Base-by-base conservation (phyloP, 495 filamentous ascomycete species). In the Lichina pygmaea region DNA sequence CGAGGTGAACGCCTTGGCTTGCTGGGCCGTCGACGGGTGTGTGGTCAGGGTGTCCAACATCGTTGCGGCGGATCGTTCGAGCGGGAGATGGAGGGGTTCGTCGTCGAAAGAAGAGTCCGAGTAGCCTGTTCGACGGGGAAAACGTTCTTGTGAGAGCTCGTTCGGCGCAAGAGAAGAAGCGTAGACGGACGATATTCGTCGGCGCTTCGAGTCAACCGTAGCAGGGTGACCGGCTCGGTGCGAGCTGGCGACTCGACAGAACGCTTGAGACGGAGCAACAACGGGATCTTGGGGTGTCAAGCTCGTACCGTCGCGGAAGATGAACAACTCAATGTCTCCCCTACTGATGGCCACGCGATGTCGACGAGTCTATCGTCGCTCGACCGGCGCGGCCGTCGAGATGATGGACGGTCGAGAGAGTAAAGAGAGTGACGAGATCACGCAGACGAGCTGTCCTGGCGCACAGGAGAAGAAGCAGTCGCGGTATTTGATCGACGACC, bases 261-360 rank as follows among this genome's bases (percentile, higher is more conserved):
- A 24, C 24, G 24, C 24, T 24, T 24, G 24, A 24, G 24, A 24
- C 24, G 24, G 4, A 24, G 24, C 24, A 24, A 24, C 24, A 24
- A 24, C 24, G 4, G 24, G 24, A 24, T 24, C 24, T 24, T 24
- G 24, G 24, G 24, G 24, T 24, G 24, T 24, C 24, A 24, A 24
- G 24, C 24, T 24, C 24, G 24, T 24, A 24, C 74, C 66, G 70
- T 59, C 66, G 66, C 65, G 73, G 80, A 84, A 93, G 85, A 93
- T 81, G 68, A 81, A 92, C 86, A 93, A 94, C 54, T 75, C 61
- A 94, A 94, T 93, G 86, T 83, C 77, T 93, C 86, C 81, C 85
- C 83, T 75, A 58, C 56, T 39, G 11, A 15, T 15, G 36, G 36
- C 36, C 36, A 39, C 36, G 13, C 2, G 11, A 39, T 24, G 24